phyloP scores from a whole-genome alignment of 345 rosid genomes.

The Sonneratia caseolaris region DNA sequence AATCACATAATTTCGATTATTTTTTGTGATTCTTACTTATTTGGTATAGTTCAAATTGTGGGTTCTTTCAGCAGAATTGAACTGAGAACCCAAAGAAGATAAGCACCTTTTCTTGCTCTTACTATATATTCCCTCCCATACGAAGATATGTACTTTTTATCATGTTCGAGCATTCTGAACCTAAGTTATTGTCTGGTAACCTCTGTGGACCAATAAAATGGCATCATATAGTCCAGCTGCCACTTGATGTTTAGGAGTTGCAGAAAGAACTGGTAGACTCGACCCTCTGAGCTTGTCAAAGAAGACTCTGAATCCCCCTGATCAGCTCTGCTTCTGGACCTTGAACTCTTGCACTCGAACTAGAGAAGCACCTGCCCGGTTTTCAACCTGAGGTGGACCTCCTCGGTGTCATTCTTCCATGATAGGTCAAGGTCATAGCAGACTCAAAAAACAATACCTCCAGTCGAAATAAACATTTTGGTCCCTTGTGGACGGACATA shows the following conservation, averaged over 20 bases:
- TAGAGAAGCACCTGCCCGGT: conserved; percentile 84
- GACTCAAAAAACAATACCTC: conserved; percentile 71
- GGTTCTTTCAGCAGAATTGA: background rate
- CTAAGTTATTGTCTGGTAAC: background rate
- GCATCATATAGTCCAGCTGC: conserved; percentile 16
- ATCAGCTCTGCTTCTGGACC: conserved; percentile 85
- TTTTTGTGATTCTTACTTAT: background rate
- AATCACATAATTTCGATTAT: background rate
- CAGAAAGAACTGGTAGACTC: conserved; percentile 40
- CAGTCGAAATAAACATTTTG: too few relatives aligned
- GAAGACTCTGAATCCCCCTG: conserved; percentile 63
- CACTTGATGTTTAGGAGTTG: conserved; percentile 36
- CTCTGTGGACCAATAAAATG: background rate
- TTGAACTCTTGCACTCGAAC: conserved; percentile 71
- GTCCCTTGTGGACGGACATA: too few relatives aligned
- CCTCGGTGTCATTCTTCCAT: conserved; percentile 51
- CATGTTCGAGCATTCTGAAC: background rate
- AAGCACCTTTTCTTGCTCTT: background rate
- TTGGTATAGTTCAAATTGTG: background rate
- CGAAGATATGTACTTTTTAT: background rate
- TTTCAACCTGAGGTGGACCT: conserved; percentile 74
- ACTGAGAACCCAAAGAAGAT: background rate
- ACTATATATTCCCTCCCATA: background rate
- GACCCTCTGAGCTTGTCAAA: conserved; percentile 41
- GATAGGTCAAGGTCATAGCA: conserved; percentile 89